Evolutionary conservation across 257 asterid species (phyloP), one percentile per base, ranked within the genome.

Genomic region (Solanum commersonii): DNA sequence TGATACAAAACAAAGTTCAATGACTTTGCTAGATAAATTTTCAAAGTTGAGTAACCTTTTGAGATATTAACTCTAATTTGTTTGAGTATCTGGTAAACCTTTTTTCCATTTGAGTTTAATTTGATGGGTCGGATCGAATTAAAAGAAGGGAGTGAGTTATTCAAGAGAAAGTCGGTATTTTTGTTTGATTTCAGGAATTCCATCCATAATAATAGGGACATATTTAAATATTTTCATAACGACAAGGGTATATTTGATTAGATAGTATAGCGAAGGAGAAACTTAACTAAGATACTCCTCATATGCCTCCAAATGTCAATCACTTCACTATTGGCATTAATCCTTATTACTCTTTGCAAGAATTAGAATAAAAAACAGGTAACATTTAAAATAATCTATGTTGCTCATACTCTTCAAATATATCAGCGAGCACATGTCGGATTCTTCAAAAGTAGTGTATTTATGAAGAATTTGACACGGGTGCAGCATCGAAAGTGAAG

Each of bases 351-450:
- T 59, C 25, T 59, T 22, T 22, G 27, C 68, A 59, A 59, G 27
- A 59, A 59, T 59, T 59, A 59, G 67, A 10, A 59, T 7, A 22
- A 59, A 59, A 8, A 3, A 20, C 13, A 22, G 0, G 13, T 8
- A 22, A 59, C 27, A 59, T 59, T 59, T 22, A 1, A 56, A 56
- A 56, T 56, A 56, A 56, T 56, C 5, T 20, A 52, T 18, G 63
- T 20, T 20, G 65, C 5, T 56, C 1, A 0, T 5, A 56, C 65
- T 56, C n/a, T 56, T 56, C 9, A 18, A 18, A 18, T 18, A 6
- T 18, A 3, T 1, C 23, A 52, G 4, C 10, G 4, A 0, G 1
- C 0, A 2, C 2, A 0, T 7, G 65, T 56, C 65, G 10, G 0
- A 2, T 56, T 56, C 5, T 56, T 1, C 10, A 16, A 16, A 49